These are phyloP conservation scores for Ceratocystis papillata DNA, from an alignment of 2,329 filamentous ascomycete species.

Conservation along the genomic window DNA sequence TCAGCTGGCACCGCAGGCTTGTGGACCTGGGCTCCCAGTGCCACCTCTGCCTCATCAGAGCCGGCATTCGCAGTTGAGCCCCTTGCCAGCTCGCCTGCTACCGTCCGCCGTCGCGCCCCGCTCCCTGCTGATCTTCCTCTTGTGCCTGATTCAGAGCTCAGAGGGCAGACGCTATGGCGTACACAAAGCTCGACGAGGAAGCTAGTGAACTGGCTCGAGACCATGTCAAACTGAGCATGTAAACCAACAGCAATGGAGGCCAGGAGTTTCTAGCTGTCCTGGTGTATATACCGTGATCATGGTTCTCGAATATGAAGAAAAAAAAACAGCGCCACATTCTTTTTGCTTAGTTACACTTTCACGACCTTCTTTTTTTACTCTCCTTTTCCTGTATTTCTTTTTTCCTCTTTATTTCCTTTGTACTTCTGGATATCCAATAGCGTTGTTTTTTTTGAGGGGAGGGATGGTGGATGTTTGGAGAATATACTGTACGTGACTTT, in stretches of 20 bases:
- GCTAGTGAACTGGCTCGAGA: constrained; percentile 14
- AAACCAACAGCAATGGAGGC: too few relatives aligned
- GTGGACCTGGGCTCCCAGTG: constrained; percentile 20
- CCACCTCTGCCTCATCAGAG: not conserved
- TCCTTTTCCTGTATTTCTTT: not conserved
- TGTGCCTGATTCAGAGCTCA: not conserved
- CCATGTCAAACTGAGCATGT: not conserved
- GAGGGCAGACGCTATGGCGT: constrained; percentile 13
- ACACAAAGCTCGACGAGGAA: not conserved
- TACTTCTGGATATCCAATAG: not conserved
- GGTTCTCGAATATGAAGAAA: too few relatives aligned
- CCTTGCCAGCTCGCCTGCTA: not conserved
- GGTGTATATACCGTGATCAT: too few relatives aligned
- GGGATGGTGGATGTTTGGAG: not conserved
- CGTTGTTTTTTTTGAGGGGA: not conserved
- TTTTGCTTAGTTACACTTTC: not conserved
- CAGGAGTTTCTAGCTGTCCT: too few relatives aligned
- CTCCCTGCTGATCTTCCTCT: constrained; percentile 5
- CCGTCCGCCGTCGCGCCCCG: not conserved
- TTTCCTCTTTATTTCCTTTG: not conserved
- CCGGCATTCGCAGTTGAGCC: not conserved
- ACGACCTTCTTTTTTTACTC: not conserved
- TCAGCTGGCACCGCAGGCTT: not conserved
- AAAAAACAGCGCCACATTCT: not conserved
- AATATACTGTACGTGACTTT: not conserved